Base-by-base conservation (phyloP, 148 eudicot genomes). In the Amaranthus palmeri region DNA sequence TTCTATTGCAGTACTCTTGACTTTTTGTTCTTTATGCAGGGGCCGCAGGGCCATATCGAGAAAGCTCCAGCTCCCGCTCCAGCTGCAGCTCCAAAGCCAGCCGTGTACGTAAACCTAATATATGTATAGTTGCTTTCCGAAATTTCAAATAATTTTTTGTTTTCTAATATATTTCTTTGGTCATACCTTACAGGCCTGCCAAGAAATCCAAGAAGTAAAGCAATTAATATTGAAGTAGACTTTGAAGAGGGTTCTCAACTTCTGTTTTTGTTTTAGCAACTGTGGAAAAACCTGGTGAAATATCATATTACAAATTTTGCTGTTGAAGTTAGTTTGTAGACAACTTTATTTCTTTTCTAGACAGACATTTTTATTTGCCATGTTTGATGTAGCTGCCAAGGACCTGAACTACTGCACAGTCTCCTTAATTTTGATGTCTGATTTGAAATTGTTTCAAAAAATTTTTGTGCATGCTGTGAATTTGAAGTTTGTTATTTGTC, bases 161-260 rank as follows among this genome's bases (percentile, higher is more conserved):
- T 50, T 61, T 67, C 46, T 15, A 42, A 60, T 25, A 25, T 25
- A 25, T 25, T 25, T 25, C 36, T 25, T 9, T 62, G 10, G 9
- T 15, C 14, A 3, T 4, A 18, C 47, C 0, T 25, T 71, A 71
- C 65, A 79, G 82, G 69, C 59, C 58, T 17, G 42, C 77, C 10
- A 78, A 79, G 77, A 82, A 75, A 54, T 59, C 82, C 10, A 79
- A 82, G 82, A 82, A 78, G 75, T 76, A 75, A 76, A 57, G 55
- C 46, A 5, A 45, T 25, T 36, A 15, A 47, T 45, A 40, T 72
- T 11, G 77, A 25, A 54, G 61, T 61, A 62, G 68, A 10, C 48
- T 47, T 61, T 8, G 15, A 59, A 13, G 59, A 1, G 15, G 44
- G 11, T 42, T 25, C 36, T 25, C 0, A 25, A 25, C 36, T 25